Percentiles rank a stretch among this genome's conserved stretches.
These are phyloP conservation scores for Corynespora cassiicola DNA, from an alignment of 2,329 filamentous ascomycete genomes.

Conservation along the genomic window DNA sequence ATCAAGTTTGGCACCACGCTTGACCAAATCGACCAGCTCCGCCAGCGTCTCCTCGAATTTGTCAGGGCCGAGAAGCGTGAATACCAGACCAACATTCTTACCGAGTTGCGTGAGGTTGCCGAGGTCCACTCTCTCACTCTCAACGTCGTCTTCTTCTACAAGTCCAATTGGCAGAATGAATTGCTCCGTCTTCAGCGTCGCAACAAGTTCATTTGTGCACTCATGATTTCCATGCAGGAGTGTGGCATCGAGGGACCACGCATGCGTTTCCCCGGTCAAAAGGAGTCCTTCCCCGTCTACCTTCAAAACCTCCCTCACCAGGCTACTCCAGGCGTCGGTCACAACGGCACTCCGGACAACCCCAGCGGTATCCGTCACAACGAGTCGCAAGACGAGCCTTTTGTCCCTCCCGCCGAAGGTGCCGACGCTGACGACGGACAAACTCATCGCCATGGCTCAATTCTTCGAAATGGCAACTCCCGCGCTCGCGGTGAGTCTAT, in stretches of 20 bases:
- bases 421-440: conserved; percentile 14
- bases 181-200: conserved; percentile 85
- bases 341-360: conserved; percentile 53
- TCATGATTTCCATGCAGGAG: conserved; percentile 85
- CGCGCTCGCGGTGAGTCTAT: conserved; percentile 63
- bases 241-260: conserved; percentile 85
- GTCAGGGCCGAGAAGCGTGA: conserved; percentile 87
- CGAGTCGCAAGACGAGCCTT: conserved; percentile 49
- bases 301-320: conserved; percentile 59
- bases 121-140: conserved; percentile 86
- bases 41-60: conserved; percentile 81
- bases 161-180: conserved; percentile 96
- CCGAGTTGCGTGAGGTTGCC: conserved; percentile 79
- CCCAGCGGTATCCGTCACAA: conserved; percentile 46
- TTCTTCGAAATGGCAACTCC: conserved; percentile 60
- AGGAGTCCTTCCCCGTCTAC: conserved; percentile 71
- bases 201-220: conserved; percentile 91
- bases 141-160: conserved; percentile 97
- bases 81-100: conserved; percentile 84
- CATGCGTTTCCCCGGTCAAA: conserved; percentile 73
- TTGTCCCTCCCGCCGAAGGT: conserved; percentile 44
- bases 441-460: conserved; percentile 54
- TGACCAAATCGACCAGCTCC: conserved; percentile 82
- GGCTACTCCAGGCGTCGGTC: conserved; percentile 49
- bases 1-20: conserved; percentile 89